Evolutionary conservation across 2,329 filamentous ascomycete species (phyloP), one percentile per base, ranked within the genome.

Genomic region (Sporothrix curviconia): DNA sequence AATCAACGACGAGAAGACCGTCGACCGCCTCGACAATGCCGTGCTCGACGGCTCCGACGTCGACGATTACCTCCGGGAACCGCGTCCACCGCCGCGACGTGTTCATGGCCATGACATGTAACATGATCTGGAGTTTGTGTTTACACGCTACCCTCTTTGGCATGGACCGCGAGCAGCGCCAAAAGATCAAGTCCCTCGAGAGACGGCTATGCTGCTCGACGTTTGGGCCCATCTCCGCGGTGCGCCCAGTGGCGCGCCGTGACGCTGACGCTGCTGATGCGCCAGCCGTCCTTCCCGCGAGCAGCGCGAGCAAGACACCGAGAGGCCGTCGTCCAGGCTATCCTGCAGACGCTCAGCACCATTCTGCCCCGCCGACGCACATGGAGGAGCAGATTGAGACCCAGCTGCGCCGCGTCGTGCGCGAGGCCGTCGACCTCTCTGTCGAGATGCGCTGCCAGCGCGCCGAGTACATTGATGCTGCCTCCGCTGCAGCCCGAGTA

Each of bases 91-190:
- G 94, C 60, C 85, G 92, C 60, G 92, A 97, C 70, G 86, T 97
- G 59, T 96, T 99, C 79, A 96, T 97, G 90, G 94, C 91, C 37
- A 91, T 99, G 71, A 90, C 57, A 97, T 97, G 92, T 94, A 89
- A n/a, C 61, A 96, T 99, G 91, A 86, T 99, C 53, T 99, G 92
- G 94, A 99, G 72, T 96, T 95, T 68, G 86, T 99, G 69, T 99
- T 99, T 70, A 96, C 92, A 8, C 85, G 94, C 62, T 99, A 99
- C 71, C n/a, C 84, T 99, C 25, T 99, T 99, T 70, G 94, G 94
- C 66, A 96, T 99, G 90, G 94, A 99, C 70, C 84, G 92, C 66
- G 94, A 97, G 72, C 94, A 99, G 73, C 85, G 94, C 66, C 92
- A 97, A 72, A 97, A 97, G 73, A 86, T 99, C 70, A 97, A 99